These are phyloP conservation scores for Panicum hallii DNA, from an alignment of 202 grass and related monocot genomes.

Conservation along the genomic window DNA sequence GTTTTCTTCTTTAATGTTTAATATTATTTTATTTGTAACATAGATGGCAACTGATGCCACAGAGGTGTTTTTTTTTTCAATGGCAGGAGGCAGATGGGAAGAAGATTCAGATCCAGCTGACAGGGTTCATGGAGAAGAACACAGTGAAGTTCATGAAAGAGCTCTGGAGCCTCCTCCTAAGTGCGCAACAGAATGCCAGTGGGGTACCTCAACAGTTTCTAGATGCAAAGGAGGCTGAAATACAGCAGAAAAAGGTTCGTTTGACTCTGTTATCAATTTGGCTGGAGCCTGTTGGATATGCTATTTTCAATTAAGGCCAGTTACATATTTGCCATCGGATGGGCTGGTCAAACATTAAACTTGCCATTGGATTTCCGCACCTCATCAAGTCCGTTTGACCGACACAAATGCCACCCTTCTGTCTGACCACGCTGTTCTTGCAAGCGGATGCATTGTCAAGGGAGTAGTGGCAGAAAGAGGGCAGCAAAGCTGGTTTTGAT, in stretches of 20 bases:
- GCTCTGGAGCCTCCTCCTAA: constrained; percentile 83
- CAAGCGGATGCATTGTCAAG: too few species aligned
- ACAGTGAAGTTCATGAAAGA: constrained; percentile 97
- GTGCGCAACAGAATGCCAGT: constrained; percentile 88
- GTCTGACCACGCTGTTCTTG: too few species aligned
- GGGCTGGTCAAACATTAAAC: not conserved
- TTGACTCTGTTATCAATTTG: constrained; percentile 17
- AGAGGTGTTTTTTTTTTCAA: constrained; percentile 1
- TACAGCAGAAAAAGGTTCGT: constrained; percentile 77
- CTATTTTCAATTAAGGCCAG: constrained; percentile 6
- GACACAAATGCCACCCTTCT: too few species aligned
- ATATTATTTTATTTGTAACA: constrained; percentile 5
- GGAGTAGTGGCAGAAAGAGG: too few species aligned
- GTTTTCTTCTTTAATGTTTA: not conserved
- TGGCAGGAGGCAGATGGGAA: constrained; percentile 85
- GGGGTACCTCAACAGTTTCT: constrained; percentile 98
- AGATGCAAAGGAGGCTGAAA: constrained; percentile 91
- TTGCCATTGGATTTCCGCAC: not conserved
- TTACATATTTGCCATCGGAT: not conserved
- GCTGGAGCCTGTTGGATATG: not conserved
- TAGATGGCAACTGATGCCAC: not conserved
- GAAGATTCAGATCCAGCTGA: constrained; percentile 95
- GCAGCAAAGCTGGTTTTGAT: not conserved
- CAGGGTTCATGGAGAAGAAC: constrained; percentile 99
- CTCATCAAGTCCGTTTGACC: too few species aligned